Conservation (phyloP, 2,329 filamentous ascomycete genomes). For the Aspergillus carbonarius region DNA sequence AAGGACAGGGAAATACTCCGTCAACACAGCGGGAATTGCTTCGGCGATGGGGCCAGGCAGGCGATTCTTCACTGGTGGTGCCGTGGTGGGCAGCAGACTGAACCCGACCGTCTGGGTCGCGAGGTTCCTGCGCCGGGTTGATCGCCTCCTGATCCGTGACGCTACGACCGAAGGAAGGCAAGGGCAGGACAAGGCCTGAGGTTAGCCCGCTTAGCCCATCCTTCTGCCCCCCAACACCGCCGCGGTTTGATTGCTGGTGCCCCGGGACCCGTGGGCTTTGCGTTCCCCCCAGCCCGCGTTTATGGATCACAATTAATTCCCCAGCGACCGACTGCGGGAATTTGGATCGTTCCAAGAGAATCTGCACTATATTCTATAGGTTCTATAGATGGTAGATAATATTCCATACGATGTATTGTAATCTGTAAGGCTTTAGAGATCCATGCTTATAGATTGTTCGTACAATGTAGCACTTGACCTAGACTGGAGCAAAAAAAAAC, state of each 20-base stretch:
- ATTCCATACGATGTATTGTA: no score
- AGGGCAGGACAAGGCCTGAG: background rate
- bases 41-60: background rate
- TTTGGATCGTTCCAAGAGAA: no score
- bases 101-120: slow-evolving; percentile 30
- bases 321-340: no score
- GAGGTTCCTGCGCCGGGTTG: slow-evolving; percentile 31
- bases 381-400: no score
- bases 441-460: no score
- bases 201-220: background rate
- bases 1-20: background rate
- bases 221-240: background rate
- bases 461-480: no score
- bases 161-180: slow-evolving; percentile 6
- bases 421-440: no score
- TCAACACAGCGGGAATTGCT: background rate
- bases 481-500: no score
- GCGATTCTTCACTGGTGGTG: background rate
- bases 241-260: background rate
- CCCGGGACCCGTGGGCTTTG: background rate
- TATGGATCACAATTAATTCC: background rate
- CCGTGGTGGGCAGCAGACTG: background rate
- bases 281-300: background rate
- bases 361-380: no score
- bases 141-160: slow-evolving; percentile 21